These are phyloP conservation scores for Annulohypoxylon bovei DNA, from an alignment of 495 filamentous ascomycete genomes.

Conservation along the genomic window DNA sequence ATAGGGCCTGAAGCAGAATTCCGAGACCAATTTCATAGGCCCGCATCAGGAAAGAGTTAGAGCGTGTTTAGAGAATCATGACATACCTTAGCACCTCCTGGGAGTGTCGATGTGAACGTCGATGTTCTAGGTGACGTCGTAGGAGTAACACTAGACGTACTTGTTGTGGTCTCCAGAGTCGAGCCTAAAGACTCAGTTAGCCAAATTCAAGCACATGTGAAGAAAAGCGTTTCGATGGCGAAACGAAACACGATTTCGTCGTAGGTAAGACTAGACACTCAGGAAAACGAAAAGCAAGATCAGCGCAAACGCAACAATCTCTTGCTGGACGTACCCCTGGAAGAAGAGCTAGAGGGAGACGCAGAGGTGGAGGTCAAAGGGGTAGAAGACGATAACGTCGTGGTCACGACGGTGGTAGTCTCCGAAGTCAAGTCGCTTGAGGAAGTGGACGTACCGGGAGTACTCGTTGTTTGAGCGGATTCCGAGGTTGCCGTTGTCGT, in stretches of 20 bases:
- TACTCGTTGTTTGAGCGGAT: constrained; percentile 25
- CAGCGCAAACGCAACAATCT: constrained; percentile 4
- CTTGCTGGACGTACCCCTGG: constrained; percentile 23
- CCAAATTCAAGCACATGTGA: not conserved
- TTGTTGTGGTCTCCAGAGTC: constrained; percentile 34
- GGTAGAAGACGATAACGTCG: constrained; percentile 12
- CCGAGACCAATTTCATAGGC: no score
- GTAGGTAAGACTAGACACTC: not conserved
- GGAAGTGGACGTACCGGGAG: constrained; percentile 34
- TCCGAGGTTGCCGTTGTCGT: constrained; percentile 31
- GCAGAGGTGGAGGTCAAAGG: constrained; percentile 3
- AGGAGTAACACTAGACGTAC: constrained; percentile 23
- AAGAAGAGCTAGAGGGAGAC: constrained; percentile 28
- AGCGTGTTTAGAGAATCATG: constrained; percentile 11
- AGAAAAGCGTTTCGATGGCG: not conserved
- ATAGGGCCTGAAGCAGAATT: not conserved
- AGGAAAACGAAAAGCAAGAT: constrained; percentile 17
- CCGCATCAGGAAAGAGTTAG: not conserved
- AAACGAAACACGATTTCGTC: not conserved
- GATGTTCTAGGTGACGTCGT: constrained; percentile 37
- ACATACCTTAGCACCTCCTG: constrained; percentile 49
- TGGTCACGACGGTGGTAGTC: constrained; percentile 9
- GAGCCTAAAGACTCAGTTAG: constrained; percentile 30
- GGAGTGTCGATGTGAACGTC: constrained; percentile 50
- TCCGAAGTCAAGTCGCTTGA: constrained; percentile 3